Base-by-base conservation (phyloP, 2,329 filamentous ascomycete genomes). In the Clonostachys chloroleuca region DNA sequence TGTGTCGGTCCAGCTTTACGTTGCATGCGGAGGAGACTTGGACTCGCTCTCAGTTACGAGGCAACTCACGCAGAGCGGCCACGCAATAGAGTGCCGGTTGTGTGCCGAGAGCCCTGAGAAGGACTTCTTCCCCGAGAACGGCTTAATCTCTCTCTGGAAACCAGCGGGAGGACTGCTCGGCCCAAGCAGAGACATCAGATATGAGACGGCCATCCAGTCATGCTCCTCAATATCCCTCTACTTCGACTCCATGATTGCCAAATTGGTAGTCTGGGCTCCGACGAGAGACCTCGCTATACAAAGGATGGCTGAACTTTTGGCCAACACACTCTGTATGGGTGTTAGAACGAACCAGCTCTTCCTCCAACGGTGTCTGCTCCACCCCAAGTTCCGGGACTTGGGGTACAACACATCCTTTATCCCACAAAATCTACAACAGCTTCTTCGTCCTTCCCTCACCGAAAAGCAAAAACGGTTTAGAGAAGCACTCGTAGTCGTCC, bases 1-100 rank as follows among this genome's bases (percentile, higher is more conserved):
- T 65, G 94, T 94, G 44, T 92, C 95, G 52, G 94, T 94, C 47
- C 94, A 99, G 75, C 86, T 99, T 46, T 94, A 99, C 76, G 87
- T 99, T 73, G 94, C 94, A 62, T 99, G 99, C 94, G 94, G 94
- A 30, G 24, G 24, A 30, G 24, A 30, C 3, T 30, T 30, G 24
- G 24, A 9, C 9, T 30, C 24, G 24, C 24, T 30, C 24, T 10
- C 24, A 30, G 24, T 9, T 30, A 30, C 24, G 24, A 30, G 9
- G 24, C 24, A 30, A 30, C 24, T 30, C 24, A 30, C 24, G 24
- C 66, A 66, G 34, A 48, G 50, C 3, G 69, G 68, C 5, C 63
- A 70, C 46, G 68, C 71, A 1, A 66, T 75, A 12, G 70, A 74
- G 51, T 66, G 69, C 20, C 64, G 72, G 3, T 52, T 74, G 2